Base-by-base conservation (phyloP, 2,329 filamentous ascomycete genomes). In the Lachnellula cervina region DNA sequence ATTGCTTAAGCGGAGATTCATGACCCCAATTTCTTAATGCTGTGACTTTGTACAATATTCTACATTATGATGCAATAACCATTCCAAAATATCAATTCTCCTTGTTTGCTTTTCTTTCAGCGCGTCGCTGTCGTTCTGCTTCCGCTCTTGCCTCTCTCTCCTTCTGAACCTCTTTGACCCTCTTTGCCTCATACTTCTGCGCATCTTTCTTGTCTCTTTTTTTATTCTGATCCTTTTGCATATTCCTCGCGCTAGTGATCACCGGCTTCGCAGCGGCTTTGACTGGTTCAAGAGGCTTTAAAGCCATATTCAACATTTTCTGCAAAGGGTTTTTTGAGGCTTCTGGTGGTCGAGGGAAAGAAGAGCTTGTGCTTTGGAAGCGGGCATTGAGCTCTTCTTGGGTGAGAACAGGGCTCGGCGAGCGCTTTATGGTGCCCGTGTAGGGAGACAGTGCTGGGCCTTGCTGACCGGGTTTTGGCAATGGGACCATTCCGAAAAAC, bases 401-500 rank as follows among this genome's bases (percentile, higher is more conserved):
- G 14, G 56, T 54, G 14, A 63, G 56, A 35, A 60, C 55, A 6
- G 57, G 54, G 23, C 49, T 56, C 2, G 61, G 51, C 3, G 40
- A 53, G 13, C 60, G 32, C 21, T 54, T 55, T 17, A 63, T 53
- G 9, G 51, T 53, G 34, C 59, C 59, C 56, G 55, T 52, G 44
- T 59, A 62, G 17, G 57, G 59, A 19, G 51, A 55, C n/a, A 53
- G 16, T 7, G 49, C 43, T 55, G 49, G 5, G 34, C 14, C 35
- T n/a, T 14, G 38, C 5, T 52, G 51, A 2, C 56, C 49, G 9
- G 49, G 46, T n/a, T 51, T 58, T 50, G 61, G 57, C 3, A 62
- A 32, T 3, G 64, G 62, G n/a, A 61, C 51, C 54, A 80, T 71
- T 19, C 73, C 72, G 14, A 73, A 64, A 55, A 59, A 63, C 1